Evolutionary conservation across 495 filamentous ascomycete species (phyloP).

Genomic region (Elaphomyces granulatus): DNA sequence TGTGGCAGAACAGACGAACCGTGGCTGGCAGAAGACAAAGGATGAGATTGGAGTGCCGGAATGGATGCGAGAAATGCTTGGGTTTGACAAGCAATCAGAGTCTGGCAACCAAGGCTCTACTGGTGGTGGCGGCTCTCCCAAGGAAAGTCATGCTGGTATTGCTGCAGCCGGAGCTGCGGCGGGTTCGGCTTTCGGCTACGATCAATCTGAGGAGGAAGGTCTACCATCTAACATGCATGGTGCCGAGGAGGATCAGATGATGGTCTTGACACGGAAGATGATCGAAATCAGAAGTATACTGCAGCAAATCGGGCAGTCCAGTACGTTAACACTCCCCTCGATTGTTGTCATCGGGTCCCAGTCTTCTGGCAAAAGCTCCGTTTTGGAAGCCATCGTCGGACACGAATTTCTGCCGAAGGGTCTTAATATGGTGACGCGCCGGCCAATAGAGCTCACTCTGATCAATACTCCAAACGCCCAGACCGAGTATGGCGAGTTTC

Average conservation of each 20-base stretch:
- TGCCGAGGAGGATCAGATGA: conserved; percentile 96
- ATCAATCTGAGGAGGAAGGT: conserved; percentile 58
- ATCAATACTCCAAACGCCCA: conserved; percentile 86
- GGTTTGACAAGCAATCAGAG: conserved; percentile 37
- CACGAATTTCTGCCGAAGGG: conserved; percentile 98
- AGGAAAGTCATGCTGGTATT: conserved; percentile 45
- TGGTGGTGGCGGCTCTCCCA: conserved; percentile 40
- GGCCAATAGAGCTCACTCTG: conserved; percentile 92
- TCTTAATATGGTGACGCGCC: conserved; percentile 92
- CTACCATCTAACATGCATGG: conserved; percentile 42
- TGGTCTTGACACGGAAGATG: conserved; percentile 98
- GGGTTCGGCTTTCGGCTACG: conserved; percentile 65
- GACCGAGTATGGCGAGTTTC: conserved; percentile 94
- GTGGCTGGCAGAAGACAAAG: conserved; percentile 73
- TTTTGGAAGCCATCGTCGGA: conserved; percentile 91
- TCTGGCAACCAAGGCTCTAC: conserved; percentile 24
- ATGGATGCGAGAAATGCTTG: conserved; percentile 70
- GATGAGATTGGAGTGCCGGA: conserved; percentile 62
- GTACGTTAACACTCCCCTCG: conserved; percentile 71
- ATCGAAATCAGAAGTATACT: conserved; percentile 94
- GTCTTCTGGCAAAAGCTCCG: conserved; percentile 95
- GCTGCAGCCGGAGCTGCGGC: conserved; percentile 41
- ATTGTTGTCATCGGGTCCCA: conserved; percentile 98
- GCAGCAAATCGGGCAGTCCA: conserved; percentile 79
- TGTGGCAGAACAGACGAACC: conserved; percentile 61